phyloP scores from a whole-genome alignment of 2,329 filamentous ascomycete species.

The Epichloe glyceriae region DNA sequence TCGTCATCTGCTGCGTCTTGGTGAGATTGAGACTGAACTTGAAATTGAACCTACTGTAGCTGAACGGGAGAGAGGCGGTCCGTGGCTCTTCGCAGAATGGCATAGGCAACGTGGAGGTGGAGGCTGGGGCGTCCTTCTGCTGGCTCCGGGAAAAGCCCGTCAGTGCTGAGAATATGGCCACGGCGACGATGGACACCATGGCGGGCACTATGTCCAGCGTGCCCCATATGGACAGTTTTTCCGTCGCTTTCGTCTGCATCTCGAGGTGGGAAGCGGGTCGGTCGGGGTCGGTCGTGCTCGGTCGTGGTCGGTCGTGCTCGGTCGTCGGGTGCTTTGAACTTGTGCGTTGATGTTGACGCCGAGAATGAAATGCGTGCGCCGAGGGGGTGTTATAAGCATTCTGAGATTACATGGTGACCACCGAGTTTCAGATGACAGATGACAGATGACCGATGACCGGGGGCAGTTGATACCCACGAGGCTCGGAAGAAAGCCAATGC shows the following conservation, averaged over 20 bases:
- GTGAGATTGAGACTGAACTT: not conserved
- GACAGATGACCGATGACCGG: too few relatives aligned
- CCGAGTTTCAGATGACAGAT: too few relatives aligned
- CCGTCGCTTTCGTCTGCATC: not conserved
- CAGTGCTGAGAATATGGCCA: slow-evolving; percentile 5
- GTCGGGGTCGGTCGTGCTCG: too few relatives aligned
- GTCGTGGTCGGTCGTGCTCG: too few relatives aligned
- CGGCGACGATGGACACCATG: slow-evolving; percentile 6
- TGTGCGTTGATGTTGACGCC: too few relatives aligned
- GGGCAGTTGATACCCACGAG: too few relatives aligned
- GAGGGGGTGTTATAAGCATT: too few relatives aligned
- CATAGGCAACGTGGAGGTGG: slow-evolving; percentile 12
- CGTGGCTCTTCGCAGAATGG: slow-evolving; percentile 9
- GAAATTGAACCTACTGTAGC: slow-evolving; percentile 7
- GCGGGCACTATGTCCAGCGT: slow-evolving; percentile 11
- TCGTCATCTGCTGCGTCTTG: not conserved
- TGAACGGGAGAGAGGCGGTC: slow-evolving; percentile 9
- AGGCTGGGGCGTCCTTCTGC: slow-evolving; percentile 9
- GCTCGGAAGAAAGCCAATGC: too few relatives aligned
- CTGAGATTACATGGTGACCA: too few relatives aligned
- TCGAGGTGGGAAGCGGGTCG: not conserved
- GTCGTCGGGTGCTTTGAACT: too few relatives aligned
- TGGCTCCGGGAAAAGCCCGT: slow-evolving; percentile 8
- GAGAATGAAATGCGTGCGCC: too few relatives aligned
- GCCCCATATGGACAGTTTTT: slow-evolving; percentile 6